phyloP scores from a whole-genome alignment of 306 rosid species.

The Malus domestica region DNA sequence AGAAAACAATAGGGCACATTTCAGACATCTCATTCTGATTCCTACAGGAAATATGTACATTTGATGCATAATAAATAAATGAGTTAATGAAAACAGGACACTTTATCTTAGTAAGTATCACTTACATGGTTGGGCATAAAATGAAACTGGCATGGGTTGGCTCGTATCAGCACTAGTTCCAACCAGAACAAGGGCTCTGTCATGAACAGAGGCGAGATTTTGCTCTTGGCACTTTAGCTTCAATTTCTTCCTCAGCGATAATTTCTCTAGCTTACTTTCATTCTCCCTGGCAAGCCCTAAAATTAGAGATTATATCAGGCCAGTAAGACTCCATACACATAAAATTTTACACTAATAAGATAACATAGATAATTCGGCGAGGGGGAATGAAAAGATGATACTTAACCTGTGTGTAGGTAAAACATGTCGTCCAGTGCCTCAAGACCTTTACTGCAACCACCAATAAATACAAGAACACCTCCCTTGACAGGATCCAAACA shows the following conservation, averaged over 20 bases:
- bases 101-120: neutral
- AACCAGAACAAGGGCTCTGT: slow-evolving; percentile 40
- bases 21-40: neutral
- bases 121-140: slow-evolving; percentile 60
- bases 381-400: slow-evolving; percentile 2
- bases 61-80: neutral
- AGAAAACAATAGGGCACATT: neutral
- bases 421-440: slow-evolving; percentile 94
- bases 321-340: slow-evolving; percentile 10
- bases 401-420: slow-evolving; percentile 80
- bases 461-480: slow-evolving; percentile 84
- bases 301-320: slow-evolving; percentile 28
- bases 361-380: neutral
- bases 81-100: neutral
- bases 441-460: slow-evolving; percentile 94
- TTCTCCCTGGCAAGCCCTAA: slow-evolving; percentile 66
- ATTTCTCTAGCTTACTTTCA: slow-evolving; percentile 73
- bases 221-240: slow-evolving; percentile 94
- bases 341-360: neutral
- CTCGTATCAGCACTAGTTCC: slow-evolving; percentile 43
- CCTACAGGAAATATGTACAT: neutral
- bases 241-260: slow-evolving; percentile 85
- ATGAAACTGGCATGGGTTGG: slow-evolving; percentile 34
- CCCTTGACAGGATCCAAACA: slow-evolving; percentile 72
- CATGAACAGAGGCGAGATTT: slow-evolving; percentile 45